Base-by-base conservation (phyloP, 805 yeast genomes). In the Cyberlindnera amylophila region DNA sequence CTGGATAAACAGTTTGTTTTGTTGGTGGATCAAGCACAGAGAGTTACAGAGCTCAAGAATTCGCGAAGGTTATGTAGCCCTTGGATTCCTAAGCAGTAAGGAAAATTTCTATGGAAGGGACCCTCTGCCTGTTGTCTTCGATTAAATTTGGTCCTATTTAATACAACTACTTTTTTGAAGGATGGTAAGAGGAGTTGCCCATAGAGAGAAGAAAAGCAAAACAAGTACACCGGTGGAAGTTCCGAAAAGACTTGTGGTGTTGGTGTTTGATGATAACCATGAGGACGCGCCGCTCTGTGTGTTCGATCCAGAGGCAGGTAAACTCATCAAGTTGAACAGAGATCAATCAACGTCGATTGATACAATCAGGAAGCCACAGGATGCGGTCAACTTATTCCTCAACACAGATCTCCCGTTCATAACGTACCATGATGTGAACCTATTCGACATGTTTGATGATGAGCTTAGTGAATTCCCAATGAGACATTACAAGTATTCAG, bases 381-480 rank as follows among this genome's bases (percentile, higher is more conserved):
- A 47, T n/a, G 51, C 47, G 6, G 43, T 43, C 15, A 12, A 28
- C 10, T 34, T 40, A 27, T 52, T 51, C 19, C 34, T 57, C 12
- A 16, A 41, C 6, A 41, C 53, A 4, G 53, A 53, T 29, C 38
- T 54, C 8, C 61, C 61, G 6, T 50, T 50, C 26, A 49, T 57
- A 10, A 42, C 47, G 23, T 47, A 38, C 34, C 55, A 50, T 17
- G 57, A 53, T 14, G 36, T 47, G 3, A 48, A 54, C 35, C 50
- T 48, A 1, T 54, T 55, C 29, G 53, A 48, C 6, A 11, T 51
- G 16, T 35, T 44, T 33, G 58, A 55, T 39, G 44, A 44, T 1
- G 37, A 38, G 9, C 41, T 44, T 5, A 4, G 32, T 2, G 23
- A 23, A 6, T 35, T 51, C 4, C 32, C 49, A 1, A 34, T 46